A percentile compares a stretch with the other conserved stretches of the same genome.
Conservation (phyloP, 73 alveolate genomes). For the Blepharisma stoltei region DNA sequence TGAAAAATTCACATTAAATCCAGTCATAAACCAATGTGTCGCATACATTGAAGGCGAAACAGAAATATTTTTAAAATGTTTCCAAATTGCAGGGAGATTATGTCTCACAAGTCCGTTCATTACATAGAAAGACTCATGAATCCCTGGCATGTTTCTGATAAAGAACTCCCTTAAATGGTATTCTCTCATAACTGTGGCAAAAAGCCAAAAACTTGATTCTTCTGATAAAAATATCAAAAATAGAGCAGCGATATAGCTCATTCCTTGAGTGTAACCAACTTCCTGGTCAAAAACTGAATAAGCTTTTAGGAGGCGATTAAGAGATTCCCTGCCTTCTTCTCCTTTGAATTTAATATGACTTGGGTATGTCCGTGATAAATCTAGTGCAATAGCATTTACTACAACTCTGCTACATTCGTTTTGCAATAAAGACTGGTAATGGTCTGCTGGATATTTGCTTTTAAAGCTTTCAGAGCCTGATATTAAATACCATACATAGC, state of each 20-base stretch:
- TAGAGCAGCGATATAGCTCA: slow-evolving; percentile 55
- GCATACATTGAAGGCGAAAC: slow-evolving; percentile 33
- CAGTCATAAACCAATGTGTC: slow-evolving; percentile 87
- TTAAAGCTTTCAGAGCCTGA: background rate
- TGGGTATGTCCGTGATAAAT: slow-evolving; percentile 18
- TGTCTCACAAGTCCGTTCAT: slow-evolving; percentile 21
- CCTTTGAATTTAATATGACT: slow-evolving; percentile 6
- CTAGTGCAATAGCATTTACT: background rate
- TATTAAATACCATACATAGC: background rate
- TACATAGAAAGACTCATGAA: slow-evolving; percentile 6
- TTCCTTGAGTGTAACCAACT: slow-evolving; percentile 55
- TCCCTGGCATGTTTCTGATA: background rate
- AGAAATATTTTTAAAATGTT: background rate
- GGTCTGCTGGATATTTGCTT: background rate
- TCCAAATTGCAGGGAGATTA: background rate
- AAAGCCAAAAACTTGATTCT: slow-evolving; percentile 50
- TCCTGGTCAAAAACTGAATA: slow-evolving; percentile 49
- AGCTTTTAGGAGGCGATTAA: slow-evolving; percentile 45
- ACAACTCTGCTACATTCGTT: too few relatives aligned
- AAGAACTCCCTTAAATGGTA: background rate
- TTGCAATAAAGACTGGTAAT: background rate
- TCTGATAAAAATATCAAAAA: slow-evolving; percentile 34
- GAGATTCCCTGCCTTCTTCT: slow-evolving; percentile 36
- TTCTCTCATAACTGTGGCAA: slow-evolving; percentile 5
- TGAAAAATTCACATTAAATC: slow-evolving; percentile 57